Base-by-base conservation (phyloP, 1,284 basidiomycete genomes). In the Cryptococcus sp. region DNA sequence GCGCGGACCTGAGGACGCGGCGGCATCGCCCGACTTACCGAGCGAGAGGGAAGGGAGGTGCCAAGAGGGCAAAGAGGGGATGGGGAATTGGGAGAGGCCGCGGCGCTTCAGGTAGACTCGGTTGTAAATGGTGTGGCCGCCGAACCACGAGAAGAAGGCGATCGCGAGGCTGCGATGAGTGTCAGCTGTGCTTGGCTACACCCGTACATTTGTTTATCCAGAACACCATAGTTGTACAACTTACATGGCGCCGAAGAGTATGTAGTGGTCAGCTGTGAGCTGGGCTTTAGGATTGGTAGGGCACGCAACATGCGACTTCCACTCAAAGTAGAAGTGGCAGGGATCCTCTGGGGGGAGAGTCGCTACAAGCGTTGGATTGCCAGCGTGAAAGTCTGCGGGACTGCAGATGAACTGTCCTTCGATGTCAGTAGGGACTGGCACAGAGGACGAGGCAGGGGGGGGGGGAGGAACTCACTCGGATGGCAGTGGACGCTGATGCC, bases 251-350 rank as follows among this genome's bases (percentile, higher is more conserved):
- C 65, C 59, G 53, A 77, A 72, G n/a, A 63, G 64, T 1, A 67
- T 60, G 40, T 72, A 66, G 37, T 73, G 71, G 12, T 64, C 61
- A 46, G 59, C 54, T 43, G 68, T 65, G 13, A 74, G 56, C 48
- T 65, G 53, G 1, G 65, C 54, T 47, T 69, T 67, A 24, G 52
- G 57, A 55, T 68, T 73, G 9, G 73, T 70, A 11, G 72, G 68
- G 60, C 76, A 77, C 4, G 76, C 76, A 28, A 75, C 71, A 53
- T 76, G 76, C 11, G 72, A 76, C 46, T 61, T 62, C 76, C 76
- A 77, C 52, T 77, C 76, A 53, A 77, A 77, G 65, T 71, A 72
- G 61, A 76, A 77, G 46, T 74, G 69, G 55, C 76, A 77, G 24
- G 68, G 63, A 23, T 74, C 59, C 15, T 60, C 63, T 7, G 67